A percentile compares a stretch with the other conserved stretches of the same genome.
These are phyloP conservation scores for Sedum album DNA, from an alignment of 164 flowering plant species.

Conservation along the genomic window DNA sequence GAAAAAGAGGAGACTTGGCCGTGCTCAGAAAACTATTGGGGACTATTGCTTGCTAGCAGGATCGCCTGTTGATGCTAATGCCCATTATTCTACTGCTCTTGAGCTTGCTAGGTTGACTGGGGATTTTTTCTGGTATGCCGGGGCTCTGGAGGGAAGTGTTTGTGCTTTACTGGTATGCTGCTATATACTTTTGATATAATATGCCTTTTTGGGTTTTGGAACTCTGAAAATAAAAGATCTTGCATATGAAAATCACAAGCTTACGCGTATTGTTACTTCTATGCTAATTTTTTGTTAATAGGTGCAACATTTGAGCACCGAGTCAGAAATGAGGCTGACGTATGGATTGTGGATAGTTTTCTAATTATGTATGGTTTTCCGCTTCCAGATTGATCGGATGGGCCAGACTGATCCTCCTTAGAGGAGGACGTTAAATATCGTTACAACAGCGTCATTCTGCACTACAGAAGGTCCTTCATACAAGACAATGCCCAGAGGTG, in stretches of 20 bases:
- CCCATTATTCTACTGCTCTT: constrained; percentile 89
- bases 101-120: constrained; percentile 94
- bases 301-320: not conserved
- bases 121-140: constrained; percentile 96
- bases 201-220: not conserved
- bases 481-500: constrained; percentile 97
- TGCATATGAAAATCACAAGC: not conserved
- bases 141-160: constrained; percentile 96
- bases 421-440: constrained; percentile 92
- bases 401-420: constrained; percentile 60
- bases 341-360: not conserved
- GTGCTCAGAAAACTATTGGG: constrained; percentile 97
- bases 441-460: constrained; percentile 71
- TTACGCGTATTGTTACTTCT: not conserved
- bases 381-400: constrained; percentile 62
- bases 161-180: constrained; percentile 79
- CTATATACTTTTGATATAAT: not conserved
- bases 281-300: not conserved
- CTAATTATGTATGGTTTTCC: not conserved
- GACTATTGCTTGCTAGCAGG: constrained; percentile 97
- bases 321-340: not conserved
- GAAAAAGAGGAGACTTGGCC: constrained; percentile 85
- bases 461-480: constrained; percentile 83
- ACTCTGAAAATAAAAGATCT: not conserved
- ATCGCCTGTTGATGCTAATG: constrained; percentile 99